Evolutionary conservation across 768 basidiomycete species (phyloP).

Genomic region (Cyclocybe aegerita): DNA sequence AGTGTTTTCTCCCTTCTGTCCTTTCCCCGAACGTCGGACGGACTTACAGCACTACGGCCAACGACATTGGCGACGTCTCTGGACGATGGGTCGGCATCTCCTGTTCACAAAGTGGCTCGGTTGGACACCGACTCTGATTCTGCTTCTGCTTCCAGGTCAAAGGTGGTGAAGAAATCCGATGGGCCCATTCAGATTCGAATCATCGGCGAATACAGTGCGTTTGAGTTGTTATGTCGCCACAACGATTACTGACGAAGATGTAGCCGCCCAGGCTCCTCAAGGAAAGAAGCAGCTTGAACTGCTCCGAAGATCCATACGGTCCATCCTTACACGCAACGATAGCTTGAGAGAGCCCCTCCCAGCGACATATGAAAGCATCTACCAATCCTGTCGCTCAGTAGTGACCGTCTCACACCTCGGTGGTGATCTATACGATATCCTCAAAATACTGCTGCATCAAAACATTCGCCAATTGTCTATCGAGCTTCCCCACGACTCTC

Average conservation of each 20-base stretch:
- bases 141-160: slow-evolving; percentile 61
- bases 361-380: slow-evolving; percentile 57
- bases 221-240: background rate
- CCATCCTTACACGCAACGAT: slow-evolving; percentile 36
- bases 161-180: slow-evolving; percentile 22
- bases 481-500: slow-evolving; percentile 31
- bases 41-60: slow-evolving; percentile 42
- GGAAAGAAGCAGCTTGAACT: slow-evolving; percentile 29
- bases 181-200: slow-evolving; percentile 50
- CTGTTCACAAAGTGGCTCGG: slow-evolving; percentile 68
- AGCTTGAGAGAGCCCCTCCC: slow-evolving; percentile 30
- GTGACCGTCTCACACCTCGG: slow-evolving; percentile 56
- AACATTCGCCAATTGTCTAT: slow-evolving; percentile 39
- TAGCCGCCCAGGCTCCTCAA: slow-evolving; percentile 19
- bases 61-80: slow-evolving; percentile 32
- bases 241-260: background rate
- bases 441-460: slow-evolving; percentile 62
- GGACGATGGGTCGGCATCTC: slow-evolving; percentile 51
- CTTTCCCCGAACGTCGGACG: slow-evolving; percentile 51
- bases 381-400: slow-evolving; percentile 51
- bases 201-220: slow-evolving; percentile 40
- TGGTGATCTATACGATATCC: slow-evolving; percentile 53
- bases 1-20: slow-evolving; percentile 41
- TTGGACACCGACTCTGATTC: slow-evolving; percentile 67
- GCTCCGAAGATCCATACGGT: slow-evolving; percentile 36